Evolutionary conservation across 192 early-diverging fungal species (phyloP), one percentile per base, ranked within the genome.

Genomic region (Polychytrium aggregatum): DNA sequence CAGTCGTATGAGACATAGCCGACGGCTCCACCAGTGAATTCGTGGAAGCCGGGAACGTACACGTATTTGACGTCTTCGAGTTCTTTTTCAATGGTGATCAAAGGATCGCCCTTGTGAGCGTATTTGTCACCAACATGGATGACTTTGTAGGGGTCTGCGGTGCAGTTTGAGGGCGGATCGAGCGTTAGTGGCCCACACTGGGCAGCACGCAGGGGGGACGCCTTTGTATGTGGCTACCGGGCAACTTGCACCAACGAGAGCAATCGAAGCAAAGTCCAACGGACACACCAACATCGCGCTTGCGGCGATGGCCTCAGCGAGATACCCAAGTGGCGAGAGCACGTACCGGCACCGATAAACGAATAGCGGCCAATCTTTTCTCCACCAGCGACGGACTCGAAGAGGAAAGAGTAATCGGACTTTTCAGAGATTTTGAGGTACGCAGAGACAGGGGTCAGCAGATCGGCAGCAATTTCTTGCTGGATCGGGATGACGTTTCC

Each of bases 1-100:
- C 94, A 97, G 62, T 99, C 96, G 67, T 92, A 99, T 37, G 84
- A 74, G 46, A 99, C 87, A 63, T 93, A 99, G 17, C 96, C 96
- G 44, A 99, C 82, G 2, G 93, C 96, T 22, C 96, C 96, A 77
- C 84, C 85, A 45, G 88, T 90, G 48, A 90, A 90, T 22, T 68
- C 57, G 45, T 89, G 92, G 37, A 97, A 61, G 4, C 84, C 91
- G 0, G 84, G 79, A 6, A 96, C 73, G 18, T 69, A 71, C 18
- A 94, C 85, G 52, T 85, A 90, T 37, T 72, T 67, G 28, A 94
- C 68, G 34, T 68, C 53, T 20, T 71, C 67, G 49, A 99, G 72
- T 60, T 92, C 86, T n/a, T 86, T 63, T 57, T 99, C 87, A 36
- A 99, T 60, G 42, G 76, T 74, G 16, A 76, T 56, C 41, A 97